These are phyloP conservation scores for Drosera spatulata DNA, from an alignment of 179 eudicot genomes.

Conservation along the genomic window DNA sequence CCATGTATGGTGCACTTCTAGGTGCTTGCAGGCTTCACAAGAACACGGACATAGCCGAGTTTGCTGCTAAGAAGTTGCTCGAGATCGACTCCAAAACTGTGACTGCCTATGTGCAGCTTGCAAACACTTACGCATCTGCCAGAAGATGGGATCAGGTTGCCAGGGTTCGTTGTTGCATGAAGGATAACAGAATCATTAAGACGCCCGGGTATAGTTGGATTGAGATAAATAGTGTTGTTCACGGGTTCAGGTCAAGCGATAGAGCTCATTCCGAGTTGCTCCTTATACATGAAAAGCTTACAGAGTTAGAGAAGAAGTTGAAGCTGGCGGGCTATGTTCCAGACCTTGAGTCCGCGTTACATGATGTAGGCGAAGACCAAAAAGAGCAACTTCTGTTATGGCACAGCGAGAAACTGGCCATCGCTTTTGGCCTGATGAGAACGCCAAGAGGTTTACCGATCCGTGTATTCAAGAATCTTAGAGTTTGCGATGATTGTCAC, in stretches of 20 bases:
- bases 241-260: conserved; percentile 69
- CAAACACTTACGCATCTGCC: conserved; percentile 57
- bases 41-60: conserved; percentile 59
- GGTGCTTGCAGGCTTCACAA: conserved; percentile 79
- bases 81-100: conserved; percentile 45
- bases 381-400: conserved; percentile 42
- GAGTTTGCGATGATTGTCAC: conserved; percentile 78
- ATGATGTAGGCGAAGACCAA: conserved; percentile 47
- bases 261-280: conserved; percentile 44
- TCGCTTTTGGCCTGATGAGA: conserved; percentile 60
- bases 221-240: conserved; percentile 47
- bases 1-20: conserved; percentile 58
- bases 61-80: conserved; percentile 63
- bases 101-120: conserved; percentile 68
- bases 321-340: conserved; percentile 55
- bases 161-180: conserved; percentile 49
- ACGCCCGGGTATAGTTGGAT: conserved; percentile 64
- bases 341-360: conserved; percentile 42
- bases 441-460: conserved; percentile 33
- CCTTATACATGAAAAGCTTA: conserved; percentile 40
- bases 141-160: conserved; percentile 65
- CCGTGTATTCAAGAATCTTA: conserved; percentile 57
- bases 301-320: conserved; percentile 47
- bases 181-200: conserved; percentile 44
- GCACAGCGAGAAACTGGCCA: conserved; percentile 79